phyloP scores from a whole-genome alignment of 345 rosid species.

The Salix arbutifolia region DNA sequence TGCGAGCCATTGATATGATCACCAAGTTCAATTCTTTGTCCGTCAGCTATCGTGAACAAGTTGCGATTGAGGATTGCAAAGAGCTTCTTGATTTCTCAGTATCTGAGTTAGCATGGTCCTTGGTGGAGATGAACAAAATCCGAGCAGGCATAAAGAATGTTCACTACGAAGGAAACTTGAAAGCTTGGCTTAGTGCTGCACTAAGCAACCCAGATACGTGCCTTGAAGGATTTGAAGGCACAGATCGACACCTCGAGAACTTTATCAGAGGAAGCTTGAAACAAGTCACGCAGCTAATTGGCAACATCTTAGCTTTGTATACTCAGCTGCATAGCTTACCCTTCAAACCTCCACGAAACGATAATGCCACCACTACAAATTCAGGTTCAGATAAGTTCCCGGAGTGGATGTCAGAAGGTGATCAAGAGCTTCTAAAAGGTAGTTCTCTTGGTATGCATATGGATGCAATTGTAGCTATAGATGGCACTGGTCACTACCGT shows the following conservation, averaged over 20 bases:
- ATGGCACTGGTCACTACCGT: constrained; percentile 24
- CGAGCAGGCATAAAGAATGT: constrained; percentile 40
- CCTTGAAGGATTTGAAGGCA: constrained; percentile 56
- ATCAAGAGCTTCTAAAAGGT: constrained; percentile 29
- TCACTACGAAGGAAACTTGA: constrained; percentile 51
- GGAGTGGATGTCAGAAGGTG: constrained; percentile 61
- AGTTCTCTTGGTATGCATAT: constrained; percentile 8
- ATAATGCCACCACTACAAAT: neutral
- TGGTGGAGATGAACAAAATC: constrained; percentile 64
- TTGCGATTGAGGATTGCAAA: constrained; percentile 83
- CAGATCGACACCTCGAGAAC: constrained; percentile 52
- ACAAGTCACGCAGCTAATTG: constrained; percentile 61
- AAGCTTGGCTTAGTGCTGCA: constrained; percentile 39
- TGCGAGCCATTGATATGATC: constrained; percentile 44
- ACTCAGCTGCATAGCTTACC: constrained; percentile 59
- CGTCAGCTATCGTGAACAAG: constrained; percentile 64
- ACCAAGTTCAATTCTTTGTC: constrained; percentile 58
- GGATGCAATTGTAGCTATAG: constrained; percentile 26
- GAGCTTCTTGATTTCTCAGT: constrained; percentile 87
- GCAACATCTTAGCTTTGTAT: constrained; percentile 24
- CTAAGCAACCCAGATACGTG: constrained; percentile 33
- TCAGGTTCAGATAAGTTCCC: constrained; percentile 31
- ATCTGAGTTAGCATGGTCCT: constrained; percentile 90
- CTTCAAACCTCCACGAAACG: constrained; percentile 40
- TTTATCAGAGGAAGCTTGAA: constrained; percentile 45